Evolutionary conservation across 2,329 filamentous ascomycete genomes (phyloP).

Genomic region (Mariannaea sp.): DNA sequence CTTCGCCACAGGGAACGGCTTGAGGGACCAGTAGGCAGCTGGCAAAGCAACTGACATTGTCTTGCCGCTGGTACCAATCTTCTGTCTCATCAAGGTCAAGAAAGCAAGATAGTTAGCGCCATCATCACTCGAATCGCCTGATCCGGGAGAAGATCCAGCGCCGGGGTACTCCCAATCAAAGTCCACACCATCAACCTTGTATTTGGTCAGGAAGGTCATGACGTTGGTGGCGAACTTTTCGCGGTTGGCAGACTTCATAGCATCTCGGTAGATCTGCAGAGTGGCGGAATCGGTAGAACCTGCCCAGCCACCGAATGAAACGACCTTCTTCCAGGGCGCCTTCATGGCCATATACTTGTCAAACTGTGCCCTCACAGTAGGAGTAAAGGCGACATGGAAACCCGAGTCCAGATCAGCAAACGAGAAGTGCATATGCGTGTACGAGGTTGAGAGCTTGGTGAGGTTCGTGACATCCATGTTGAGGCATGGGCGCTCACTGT

Average conservation of each 20-base stretch:
- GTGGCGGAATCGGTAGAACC: slow-evolving; percentile 37
- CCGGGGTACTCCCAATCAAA: slow-evolving; percentile 55
- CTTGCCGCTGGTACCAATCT: slow-evolving; percentile 39
- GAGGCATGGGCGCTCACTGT: slow-evolving; percentile 37
- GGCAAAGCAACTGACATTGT: slow-evolving; percentile 45
- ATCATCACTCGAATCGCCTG: slow-evolving; percentile 44
- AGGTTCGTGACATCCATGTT: slow-evolving; percentile 39
- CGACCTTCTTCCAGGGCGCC: slow-evolving; percentile 39
- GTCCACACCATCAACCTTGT: slow-evolving; percentile 50
- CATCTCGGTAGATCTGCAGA: slow-evolving; percentile 39
- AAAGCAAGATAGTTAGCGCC: slow-evolving; percentile 43
- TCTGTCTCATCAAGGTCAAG: slow-evolving; percentile 37
- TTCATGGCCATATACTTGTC: slow-evolving; percentile 38
- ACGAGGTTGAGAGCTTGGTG: slow-evolving; percentile 24
- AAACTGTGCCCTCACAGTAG: slow-evolving; percentile 37
- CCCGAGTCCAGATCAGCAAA: slow-evolving; percentile 36
- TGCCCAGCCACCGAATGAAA: slow-evolving; percentile 46
- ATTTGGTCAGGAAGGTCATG: slow-evolving; percentile 45
- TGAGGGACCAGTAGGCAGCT: slow-evolving; percentile 48
- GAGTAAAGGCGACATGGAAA: slow-evolving; percentile 24
- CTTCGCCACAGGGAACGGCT: slow-evolving; percentile 41
- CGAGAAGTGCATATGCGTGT: slow-evolving; percentile 43
- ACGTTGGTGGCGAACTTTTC: slow-evolving; percentile 44
- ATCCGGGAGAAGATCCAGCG: slow-evolving; percentile 37
- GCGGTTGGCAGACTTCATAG: slow-evolving; percentile 43